A percentile compares a stretch with the other conserved stretches of the same genome.
phyloP scores from a whole-genome alignment of 345 rosid genomes.

The Cardamine occulta region DNA sequence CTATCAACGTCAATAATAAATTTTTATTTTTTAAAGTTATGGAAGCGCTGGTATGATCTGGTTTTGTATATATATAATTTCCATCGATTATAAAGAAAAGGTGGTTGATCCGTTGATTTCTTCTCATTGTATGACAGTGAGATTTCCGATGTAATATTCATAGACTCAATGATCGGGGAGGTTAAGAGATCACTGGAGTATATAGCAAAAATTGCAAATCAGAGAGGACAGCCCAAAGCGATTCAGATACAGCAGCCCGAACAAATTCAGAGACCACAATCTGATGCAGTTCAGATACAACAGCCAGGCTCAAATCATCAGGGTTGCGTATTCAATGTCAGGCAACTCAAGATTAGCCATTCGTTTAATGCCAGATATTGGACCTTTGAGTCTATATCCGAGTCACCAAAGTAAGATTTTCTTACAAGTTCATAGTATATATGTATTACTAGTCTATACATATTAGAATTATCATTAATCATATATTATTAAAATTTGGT shows the following conservation, averaged over 20 bases:
- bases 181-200: background rate
- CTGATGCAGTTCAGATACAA: background rate
- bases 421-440: background rate
- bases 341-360: background rate
- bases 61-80: too few species aligned
- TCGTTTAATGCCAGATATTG: background rate
- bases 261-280: background rate
- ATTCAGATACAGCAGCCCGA: too few species aligned
- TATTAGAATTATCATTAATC: too few species aligned
- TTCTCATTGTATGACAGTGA: too few species aligned
- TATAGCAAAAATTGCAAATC: background rate
- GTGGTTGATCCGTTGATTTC: too few species aligned
- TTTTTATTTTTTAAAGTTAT: too few species aligned
- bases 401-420: slow-evolving; percentile 13
- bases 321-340: background rate
- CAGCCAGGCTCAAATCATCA: background rate
- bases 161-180: background rate
- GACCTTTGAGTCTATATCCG: slow-evolving; percentile 3
- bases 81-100: too few species aligned
- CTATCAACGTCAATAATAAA: too few species aligned
- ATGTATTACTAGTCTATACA: too few species aligned
- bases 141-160: background rate
- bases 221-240: background rate
- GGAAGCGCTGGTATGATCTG: too few species aligned
- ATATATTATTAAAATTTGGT: too few species aligned